phyloP scores from a whole-genome alignment of 2,329 filamentous ascomycete species.

The Colletotrichum falcatum region DNA sequence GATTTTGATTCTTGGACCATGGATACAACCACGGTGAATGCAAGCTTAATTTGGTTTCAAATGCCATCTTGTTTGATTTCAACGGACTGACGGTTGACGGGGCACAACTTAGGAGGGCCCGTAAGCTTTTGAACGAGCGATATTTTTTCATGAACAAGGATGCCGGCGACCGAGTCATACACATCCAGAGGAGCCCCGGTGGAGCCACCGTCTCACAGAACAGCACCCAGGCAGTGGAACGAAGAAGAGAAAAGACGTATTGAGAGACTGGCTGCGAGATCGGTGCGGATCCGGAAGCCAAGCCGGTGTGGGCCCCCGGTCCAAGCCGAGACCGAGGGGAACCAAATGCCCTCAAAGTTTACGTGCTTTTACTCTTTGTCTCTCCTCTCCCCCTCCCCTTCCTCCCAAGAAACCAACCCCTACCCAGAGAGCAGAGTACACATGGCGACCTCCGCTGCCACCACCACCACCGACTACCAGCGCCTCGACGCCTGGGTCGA shows the following conservation, averaged over 20 bases:
- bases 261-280: not conserved
- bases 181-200: not conserved
- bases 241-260: too few relatives aligned
- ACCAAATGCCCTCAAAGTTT: not conserved
- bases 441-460: not conserved
- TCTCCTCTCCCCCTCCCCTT: too few relatives aligned
- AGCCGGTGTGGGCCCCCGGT: not conserved
- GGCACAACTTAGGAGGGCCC: not conserved
- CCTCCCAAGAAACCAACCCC: not conserved
- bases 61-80: not conserved
- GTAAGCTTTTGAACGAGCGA: not conserved
- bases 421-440: not conserved
- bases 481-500: constrained; percentile 34
- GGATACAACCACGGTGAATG: not conserved
- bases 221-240: too few relatives aligned
- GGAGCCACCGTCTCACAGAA: too few relatives aligned
- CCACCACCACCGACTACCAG: constrained; percentile 4
- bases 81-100: not conserved
- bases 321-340: not conserved
- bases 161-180: not conserved
- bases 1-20: not conserved
- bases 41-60: not conserved
- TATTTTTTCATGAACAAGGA: not conserved
- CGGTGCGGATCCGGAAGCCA: not conserved
- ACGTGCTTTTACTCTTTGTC: not conserved